Evolutionary conservation across 331 rosid species (phyloP).

Genomic region (Arachis monticola): DNA sequence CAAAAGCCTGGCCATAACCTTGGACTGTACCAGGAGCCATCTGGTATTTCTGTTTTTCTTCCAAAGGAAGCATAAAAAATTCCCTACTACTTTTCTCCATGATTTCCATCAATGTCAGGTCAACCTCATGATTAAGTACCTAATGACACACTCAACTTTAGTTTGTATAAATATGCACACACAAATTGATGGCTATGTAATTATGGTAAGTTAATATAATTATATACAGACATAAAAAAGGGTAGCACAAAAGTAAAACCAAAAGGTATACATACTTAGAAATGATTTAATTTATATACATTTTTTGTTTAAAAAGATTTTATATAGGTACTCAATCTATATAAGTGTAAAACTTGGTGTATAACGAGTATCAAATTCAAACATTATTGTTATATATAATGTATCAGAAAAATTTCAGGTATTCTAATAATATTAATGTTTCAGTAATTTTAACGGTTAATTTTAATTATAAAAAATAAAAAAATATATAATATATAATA

Average conservation of each 20-base stretch:
- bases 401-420: no score
- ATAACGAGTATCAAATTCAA: no score
- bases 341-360: no score
- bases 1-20: conserved; percentile 97
- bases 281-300: no score
- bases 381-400: no score
- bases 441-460: no score
- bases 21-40: conserved; percentile 94
- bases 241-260: neutral
- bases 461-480: no score
- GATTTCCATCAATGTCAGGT: conserved; percentile 61
- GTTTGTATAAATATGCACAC: neutral
- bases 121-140: conserved; percentile 88
- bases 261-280: neutral
- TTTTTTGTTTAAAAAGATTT: no score
- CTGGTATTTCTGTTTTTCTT: conserved; percentile 84
- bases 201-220: neutral
- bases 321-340: no score
- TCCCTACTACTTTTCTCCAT: conserved; percentile 69
- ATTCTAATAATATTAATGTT: no score
- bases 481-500: no score
- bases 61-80: conserved; percentile 88
- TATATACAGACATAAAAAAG: neutral
- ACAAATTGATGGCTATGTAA: neutral
- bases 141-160: conserved; percentile 42